Base-by-base conservation (phyloP, 1,284 basidiomycete genomes). In the Mycena citricolor region DNA sequence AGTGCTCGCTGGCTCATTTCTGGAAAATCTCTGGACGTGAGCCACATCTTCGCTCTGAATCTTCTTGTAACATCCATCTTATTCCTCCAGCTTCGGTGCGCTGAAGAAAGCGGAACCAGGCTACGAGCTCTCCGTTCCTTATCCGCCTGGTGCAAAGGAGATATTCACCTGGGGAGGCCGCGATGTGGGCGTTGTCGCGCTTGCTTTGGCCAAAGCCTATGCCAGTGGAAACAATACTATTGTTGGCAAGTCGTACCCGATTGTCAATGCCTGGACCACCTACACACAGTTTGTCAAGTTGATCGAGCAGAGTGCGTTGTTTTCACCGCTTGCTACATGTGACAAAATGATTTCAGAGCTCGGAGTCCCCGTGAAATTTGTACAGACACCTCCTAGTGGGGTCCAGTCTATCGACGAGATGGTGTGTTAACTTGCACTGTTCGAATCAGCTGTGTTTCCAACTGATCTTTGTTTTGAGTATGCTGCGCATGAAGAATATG, bases 1-100 rank as follows among this genome's bases (percentile, higher is more conserved):
- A 4, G n/a, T 51, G 13, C 28, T 32, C 22, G 47, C 41, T 14
- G 62, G 58, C 13, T 62, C 56, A 44, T 65, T 64, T 33, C 28
- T 29, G 5, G 50, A 48, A 6, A 52, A 44, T 25, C 31, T 52
- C 10, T 44, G 34, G 42, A 36, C 14, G 42, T 43, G 12, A 14
- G 37, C 41, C 11, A 4, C 17, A 13, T 4, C 35, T 32, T n/a
- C 11, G 11, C 20, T 28, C 19, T 21, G 10, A 20, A 8, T 16
- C n/a, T 17, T 19, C n/a, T 6, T 10, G 22, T 14, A 4, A 4
- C 8, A 14, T 11, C 14, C 8, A 36, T 8, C n/a, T 20, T 10
- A 23, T 17, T 10, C 5, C 19, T 21, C 6, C 25, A 48, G 36
- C 24, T 19, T 19, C 32, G 13, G n/a, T 5, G 33, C 39, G 12